A percentile compares a stretch with the other conserved stretches of the same genome.
phyloP scores from a whole-genome alignment of 768 basidiomycete genomes.

The Auriscalpium vulgare region DNA sequence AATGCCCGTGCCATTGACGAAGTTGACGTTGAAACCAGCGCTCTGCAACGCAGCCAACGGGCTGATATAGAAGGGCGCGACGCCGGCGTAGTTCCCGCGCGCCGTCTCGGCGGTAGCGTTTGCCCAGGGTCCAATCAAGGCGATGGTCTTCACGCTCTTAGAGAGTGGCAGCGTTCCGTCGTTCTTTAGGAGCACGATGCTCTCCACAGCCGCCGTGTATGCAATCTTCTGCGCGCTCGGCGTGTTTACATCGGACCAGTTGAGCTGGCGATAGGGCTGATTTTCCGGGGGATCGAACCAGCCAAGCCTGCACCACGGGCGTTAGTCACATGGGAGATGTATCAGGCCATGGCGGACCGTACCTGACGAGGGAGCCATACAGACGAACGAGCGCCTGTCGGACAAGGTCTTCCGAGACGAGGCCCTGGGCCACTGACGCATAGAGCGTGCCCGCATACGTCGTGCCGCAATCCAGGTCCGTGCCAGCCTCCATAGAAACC shows the following conservation, averaged over 20 bases:
- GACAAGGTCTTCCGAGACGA: slow-evolving; percentile 38
- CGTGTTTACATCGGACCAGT: slow-evolving; percentile 41
- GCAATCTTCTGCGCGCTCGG: slow-evolving; percentile 40
- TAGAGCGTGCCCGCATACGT: slow-evolving; percentile 38
- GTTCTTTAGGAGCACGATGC: slow-evolving; percentile 57
- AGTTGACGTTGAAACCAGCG: slow-evolving; percentile 39
- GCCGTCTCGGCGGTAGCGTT: slow-evolving; percentile 42
- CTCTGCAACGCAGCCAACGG: slow-evolving; percentile 40
- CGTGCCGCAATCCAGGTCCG: slow-evolving; percentile 48
- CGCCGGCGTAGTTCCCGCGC: slow-evolving; percentile 52
- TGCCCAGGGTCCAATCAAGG: slow-evolving; percentile 52
- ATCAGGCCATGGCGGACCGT: slow-evolving; percentile 5
- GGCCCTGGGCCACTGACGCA: slow-evolving; percentile 38
- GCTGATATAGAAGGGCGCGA: slow-evolving; percentile 47
- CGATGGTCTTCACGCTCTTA: slow-evolving; percentile 37
- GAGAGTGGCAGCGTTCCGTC: slow-evolving; percentile 50
- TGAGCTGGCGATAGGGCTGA: slow-evolving; percentile 45
- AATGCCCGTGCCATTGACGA: slow-evolving; percentile 35
- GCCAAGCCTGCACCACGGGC: slow-evolving; percentile 33
- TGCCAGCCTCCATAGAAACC: slow-evolving; percentile 42
- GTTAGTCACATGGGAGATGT: background rate
- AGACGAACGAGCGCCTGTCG: slow-evolving; percentile 35
- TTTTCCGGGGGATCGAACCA: slow-evolving; percentile 45
- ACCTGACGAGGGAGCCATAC: slow-evolving; percentile 50
- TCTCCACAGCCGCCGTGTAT: slow-evolving; percentile 42